Conservation (phyloP, 495 filamentous ascomycete species). For the Penicillium argentinense region DNA sequence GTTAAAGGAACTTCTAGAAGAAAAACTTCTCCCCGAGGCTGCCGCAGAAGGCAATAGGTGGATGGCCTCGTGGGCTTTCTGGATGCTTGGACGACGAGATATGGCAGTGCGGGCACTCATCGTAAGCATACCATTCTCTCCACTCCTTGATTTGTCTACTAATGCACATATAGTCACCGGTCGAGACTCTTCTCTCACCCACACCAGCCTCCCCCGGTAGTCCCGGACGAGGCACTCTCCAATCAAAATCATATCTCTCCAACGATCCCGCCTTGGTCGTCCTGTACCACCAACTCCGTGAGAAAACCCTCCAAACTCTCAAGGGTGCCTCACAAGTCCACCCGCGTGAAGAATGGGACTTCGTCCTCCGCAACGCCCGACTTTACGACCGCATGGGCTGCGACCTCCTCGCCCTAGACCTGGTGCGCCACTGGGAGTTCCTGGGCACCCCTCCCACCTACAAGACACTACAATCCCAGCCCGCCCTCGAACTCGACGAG, state of each 20-base stretch:
- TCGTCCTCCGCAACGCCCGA: conserved; percentile 83
- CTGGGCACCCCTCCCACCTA: conserved; percentile 45
- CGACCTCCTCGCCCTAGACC: conserved; percentile 84
- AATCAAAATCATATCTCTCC: conserved; percentile 76
- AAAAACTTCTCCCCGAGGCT: conserved; percentile 76
- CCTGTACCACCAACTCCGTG: conserved; percentile 82
- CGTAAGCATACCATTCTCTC: conserved; percentile 23
- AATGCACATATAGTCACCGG: conserved; percentile 59
- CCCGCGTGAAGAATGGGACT: conserved; percentile 79
- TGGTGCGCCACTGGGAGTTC: conserved; percentile 86
- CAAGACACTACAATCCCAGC: conserved; percentile 19
- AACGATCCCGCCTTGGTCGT: conserved; percentile 88
- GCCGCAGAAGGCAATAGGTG: conserved; percentile 83
- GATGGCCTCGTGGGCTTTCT: conserved; percentile 95
- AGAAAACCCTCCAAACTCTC: conserved; percentile 81
- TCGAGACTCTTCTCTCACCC: conserved; percentile 62
- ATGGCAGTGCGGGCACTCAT: conserved; percentile 87
- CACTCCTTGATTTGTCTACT: background rate
- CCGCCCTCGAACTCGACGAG: conserved; percentile 32
- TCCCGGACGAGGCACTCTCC: conserved; percentile 49
- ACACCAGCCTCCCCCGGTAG: conserved; percentile 47
- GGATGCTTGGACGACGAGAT: conserved; percentile 81
- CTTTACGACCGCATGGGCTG: conserved; percentile 96
- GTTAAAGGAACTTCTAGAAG: conserved; percentile 70
- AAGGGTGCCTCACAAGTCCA: conserved; percentile 81